Evolutionary conservation across 805 yeast species (phyloP).

Genomic region (Nakazawaea pomicola): DNA sequence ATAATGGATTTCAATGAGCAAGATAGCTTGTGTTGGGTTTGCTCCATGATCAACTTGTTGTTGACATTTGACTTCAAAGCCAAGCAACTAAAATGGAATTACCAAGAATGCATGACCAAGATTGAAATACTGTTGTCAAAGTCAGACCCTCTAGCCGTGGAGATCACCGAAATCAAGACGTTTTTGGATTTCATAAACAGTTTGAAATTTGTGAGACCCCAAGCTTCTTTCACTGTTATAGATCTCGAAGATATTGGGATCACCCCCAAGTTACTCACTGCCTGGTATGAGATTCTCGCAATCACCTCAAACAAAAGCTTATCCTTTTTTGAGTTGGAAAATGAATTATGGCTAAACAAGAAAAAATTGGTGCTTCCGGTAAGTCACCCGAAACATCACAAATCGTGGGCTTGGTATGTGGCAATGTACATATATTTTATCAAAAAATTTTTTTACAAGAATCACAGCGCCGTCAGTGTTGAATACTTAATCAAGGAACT

Average conservation of each 20-base stretch:
- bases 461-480: slow-evolving; percentile 3
- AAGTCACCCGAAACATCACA: background rate
- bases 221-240: background rate
- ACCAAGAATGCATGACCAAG: background rate
- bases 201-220: slow-evolving; percentile 7
- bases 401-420: slow-evolving; percentile 9
- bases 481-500: slow-evolving; percentile 8
- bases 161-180: background rate
- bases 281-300: slow-evolving; percentile 8
- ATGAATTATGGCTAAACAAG: slow-evolving; percentile 10
- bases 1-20: background rate
- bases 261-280: background rate
- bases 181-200: slow-evolving; percentile 4
- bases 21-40: slow-evolving; percentile 4
- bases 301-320: slow-evolving; percentile 1
- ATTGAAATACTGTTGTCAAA: background rate
- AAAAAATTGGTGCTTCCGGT: background rate
- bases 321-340: slow-evolving; percentile 7
- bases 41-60: slow-evolving; percentile 3
- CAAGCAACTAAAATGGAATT: background rate
- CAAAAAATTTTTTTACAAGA: slow-evolving; percentile 5
- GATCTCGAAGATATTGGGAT: slow-evolving; percentile 2
- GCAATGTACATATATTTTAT: slow-evolving; percentile 11
- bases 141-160: background rate
- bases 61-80: background rate